Evolutionary conservation across 2,329 filamentous ascomycete species (phyloP).

Genomic region (Ceratocystis eucalypticola): DNA sequence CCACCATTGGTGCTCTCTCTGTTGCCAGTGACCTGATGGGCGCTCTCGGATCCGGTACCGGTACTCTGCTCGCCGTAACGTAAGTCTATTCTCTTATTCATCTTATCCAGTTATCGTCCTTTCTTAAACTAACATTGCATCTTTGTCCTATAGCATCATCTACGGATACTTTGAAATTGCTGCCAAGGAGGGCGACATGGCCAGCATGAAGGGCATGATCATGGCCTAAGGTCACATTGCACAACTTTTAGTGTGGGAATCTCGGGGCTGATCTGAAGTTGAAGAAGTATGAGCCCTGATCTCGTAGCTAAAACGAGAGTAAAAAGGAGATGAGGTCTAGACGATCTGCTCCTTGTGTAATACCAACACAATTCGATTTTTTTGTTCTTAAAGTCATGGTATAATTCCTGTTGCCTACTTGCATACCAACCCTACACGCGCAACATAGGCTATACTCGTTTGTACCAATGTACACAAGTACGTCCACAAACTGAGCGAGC

Average conservation of each 20-base stretch:
- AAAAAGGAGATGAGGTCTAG: constrained; percentile 15
- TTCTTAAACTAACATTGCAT: constrained; percentile 24
- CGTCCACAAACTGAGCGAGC: not conserved
- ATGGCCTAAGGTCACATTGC: constrained; percentile 41
- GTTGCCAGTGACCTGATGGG: constrained; percentile 92
- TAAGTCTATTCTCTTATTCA: constrained; percentile 40
- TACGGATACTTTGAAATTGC: constrained; percentile 99
- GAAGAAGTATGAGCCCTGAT: not conserved
- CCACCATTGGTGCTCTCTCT: constrained; percentile 94
- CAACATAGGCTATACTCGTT: too few relatives aligned
- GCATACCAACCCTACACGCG: too few relatives aligned
- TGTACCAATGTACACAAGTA: not conserved
- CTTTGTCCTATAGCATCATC: constrained; percentile 58
- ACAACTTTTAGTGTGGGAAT: not conserved
- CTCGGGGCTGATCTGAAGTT: not conserved
- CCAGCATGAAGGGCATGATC: constrained; percentile 62
- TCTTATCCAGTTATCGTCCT: not conserved
- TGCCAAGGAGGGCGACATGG: constrained; percentile 93
- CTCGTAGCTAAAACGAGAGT: constrained; percentile 3
- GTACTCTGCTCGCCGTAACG: constrained; percentile 97
- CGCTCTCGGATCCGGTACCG: constrained; percentile 88
- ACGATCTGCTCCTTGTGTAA: constrained; percentile 16
- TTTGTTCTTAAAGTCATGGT: constrained; percentile 14
- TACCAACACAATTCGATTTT: constrained; percentile 17
- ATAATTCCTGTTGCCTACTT: not conserved